Evolutionary conservation across 2,329 filamentous ascomycete species (phyloP).

Genomic region (Colletotrichum karsti): DNA sequence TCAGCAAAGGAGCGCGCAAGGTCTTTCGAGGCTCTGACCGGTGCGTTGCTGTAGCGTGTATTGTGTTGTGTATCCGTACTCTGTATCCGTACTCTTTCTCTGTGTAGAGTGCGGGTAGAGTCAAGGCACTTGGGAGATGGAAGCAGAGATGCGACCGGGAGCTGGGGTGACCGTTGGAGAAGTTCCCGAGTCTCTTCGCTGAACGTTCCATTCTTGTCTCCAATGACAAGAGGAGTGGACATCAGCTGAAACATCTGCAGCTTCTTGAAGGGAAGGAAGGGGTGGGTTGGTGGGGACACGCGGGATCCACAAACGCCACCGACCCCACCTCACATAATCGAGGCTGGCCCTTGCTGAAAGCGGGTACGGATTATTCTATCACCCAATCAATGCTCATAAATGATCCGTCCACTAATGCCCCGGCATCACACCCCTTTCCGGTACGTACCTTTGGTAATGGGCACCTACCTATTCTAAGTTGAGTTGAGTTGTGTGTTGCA

Average conservation of each 20-base stretch:
- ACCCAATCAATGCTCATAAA: too few species aligned
- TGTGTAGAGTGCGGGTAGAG: background rate
- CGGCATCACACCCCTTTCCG: too few species aligned
- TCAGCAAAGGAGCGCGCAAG: background rate
- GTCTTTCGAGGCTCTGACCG: background rate
- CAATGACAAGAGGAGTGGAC: constrained; percentile 29
- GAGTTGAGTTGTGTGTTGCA: background rate
- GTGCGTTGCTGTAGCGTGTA: background rate
- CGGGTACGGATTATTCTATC: too few species aligned
- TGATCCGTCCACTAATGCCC: too few species aligned
- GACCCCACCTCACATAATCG: background rate
- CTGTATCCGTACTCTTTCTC: too few species aligned
- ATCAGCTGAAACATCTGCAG: constrained; percentile 30
- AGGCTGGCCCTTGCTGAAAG: background rate
- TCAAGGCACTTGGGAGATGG: background rate
- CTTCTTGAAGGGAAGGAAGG: background rate
- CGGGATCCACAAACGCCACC: background rate
- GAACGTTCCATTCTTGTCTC: constrained; percentile 28
- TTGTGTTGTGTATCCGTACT: background rate
- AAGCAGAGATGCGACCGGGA: background rate
- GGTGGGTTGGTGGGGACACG: background rate
- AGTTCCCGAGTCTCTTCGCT: constrained; percentile 23
- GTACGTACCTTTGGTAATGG: too few species aligned
- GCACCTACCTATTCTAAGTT: too few species aligned
- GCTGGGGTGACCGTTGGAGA: constrained; percentile 24